These are phyloP conservation scores for Aspergillus japonicus DNA, from an alignment of 2,329 filamentous ascomycete species.

Conservation along the genomic window DNA sequence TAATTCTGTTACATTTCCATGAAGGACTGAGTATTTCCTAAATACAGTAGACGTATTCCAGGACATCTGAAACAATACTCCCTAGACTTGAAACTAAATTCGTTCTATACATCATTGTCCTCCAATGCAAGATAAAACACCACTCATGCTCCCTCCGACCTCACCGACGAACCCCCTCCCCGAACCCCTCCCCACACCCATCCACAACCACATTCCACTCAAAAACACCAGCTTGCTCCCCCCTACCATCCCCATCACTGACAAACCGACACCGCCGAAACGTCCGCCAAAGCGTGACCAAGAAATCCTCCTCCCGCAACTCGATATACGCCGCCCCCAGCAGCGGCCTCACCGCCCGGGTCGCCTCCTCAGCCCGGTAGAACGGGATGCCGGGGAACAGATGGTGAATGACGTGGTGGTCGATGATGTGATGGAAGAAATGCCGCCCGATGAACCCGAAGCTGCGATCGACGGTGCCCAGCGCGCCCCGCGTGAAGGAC, in stretches of 20 bases:
- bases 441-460: conserved; percentile 63
- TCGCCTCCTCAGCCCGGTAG: conserved; percentile 53
- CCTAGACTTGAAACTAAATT: too few species aligned
- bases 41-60: too few species aligned
- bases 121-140: too few species aligned
- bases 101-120: too few species aligned
- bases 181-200: too few species aligned
- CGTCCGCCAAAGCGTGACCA: not conserved
- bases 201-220: not conserved
- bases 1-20: too few species aligned
- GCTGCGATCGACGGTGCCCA: conserved; percentile 62
- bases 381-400: conserved; percentile 61
- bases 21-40: too few species aligned
- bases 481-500: conserved; percentile 61
- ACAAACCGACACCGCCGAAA: not conserved
- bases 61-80: too few species aligned
- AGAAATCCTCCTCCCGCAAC: not conserved
- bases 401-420: conserved; percentile 63
- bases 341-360: not conserved
- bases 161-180: too few species aligned
- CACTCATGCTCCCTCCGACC: too few species aligned
- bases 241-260: not conserved
- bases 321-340: not conserved
- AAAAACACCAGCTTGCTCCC: not conserved
- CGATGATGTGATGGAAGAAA: conserved; percentile 65